These are phyloP conservation scores for Zoysia matrella DNA, from an alignment of 202 grass and related monocot genomes.

Conservation along the genomic window DNA sequence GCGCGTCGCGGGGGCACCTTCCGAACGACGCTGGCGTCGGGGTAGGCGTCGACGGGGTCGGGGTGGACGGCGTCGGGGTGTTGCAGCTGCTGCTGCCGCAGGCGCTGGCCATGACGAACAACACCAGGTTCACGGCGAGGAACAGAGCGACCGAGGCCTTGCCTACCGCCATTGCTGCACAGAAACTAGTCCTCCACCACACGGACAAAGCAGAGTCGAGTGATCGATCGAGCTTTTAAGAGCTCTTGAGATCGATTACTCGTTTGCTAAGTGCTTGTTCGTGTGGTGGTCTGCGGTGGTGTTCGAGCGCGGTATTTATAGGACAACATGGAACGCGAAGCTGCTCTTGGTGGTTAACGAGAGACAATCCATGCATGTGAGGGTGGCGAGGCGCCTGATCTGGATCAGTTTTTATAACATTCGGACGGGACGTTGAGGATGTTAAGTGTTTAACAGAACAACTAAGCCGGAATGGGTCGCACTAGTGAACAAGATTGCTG, in stretches of 20 bases:
- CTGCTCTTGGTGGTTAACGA: neutral
- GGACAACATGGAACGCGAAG: neutral
- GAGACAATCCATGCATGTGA: slow-evolving; percentile 12
- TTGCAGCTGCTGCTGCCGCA: slow-evolving; percentile 7
- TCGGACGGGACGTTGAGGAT: neutral
- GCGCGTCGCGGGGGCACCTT: slow-evolving; percentile 63
- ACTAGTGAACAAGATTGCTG: slow-evolving; percentile 35
- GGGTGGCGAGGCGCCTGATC: neutral
- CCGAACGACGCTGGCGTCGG: slow-evolving; percentile 35
- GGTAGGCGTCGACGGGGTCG: slow-evolving; percentile 34
- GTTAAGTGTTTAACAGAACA: neutral
- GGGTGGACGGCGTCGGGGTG: slow-evolving; percentile 33
- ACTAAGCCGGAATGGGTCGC: neutral
- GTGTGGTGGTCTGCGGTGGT: slow-evolving; percentile 20
- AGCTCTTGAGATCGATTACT: neutral
- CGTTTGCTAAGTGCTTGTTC: slow-evolving; percentile 5
- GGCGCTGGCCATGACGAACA: slow-evolving; percentile 48
- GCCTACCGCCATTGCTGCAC: slow-evolving; percentile 42
- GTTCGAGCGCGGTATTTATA: slow-evolving; percentile 32
- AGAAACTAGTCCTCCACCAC: neutral
- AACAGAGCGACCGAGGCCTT: slow-evolving; percentile 59
- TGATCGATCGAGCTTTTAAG: neutral
- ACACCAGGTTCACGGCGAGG: slow-evolving; percentile 50
- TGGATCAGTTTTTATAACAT: neutral
- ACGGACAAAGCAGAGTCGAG: neutral